These are phyloP conservation scores for Hawksworthiomyces lignivorus DNA, from an alignment of 2,329 filamentous ascomycete species.

Conservation along the genomic window DNA sequence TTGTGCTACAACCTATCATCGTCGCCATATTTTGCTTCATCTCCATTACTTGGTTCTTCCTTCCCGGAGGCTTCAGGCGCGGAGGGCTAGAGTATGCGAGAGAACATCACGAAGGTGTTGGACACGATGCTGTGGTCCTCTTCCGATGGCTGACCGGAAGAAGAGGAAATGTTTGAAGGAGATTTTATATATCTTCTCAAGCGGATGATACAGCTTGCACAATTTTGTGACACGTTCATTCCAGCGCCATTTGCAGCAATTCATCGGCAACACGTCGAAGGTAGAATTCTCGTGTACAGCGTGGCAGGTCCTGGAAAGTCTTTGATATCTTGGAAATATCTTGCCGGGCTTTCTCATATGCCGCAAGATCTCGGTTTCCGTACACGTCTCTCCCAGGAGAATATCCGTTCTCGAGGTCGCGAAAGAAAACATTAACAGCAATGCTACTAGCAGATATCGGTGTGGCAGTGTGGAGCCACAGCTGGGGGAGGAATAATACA, in stretches of 20 bases:
- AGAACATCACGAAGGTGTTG: constrained; percentile 28
- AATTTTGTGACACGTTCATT: too few relatives aligned
- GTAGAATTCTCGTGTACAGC: constrained; percentile 67
- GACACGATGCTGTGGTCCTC: constrained; percentile 22
- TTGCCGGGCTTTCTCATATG: constrained; percentile 72
- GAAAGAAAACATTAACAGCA: constrained; percentile 87
- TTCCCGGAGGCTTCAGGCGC: constrained; percentile 23
- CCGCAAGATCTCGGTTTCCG: constrained; percentile 76
- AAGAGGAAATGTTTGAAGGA: too few relatives aligned
- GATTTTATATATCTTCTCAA: too few relatives aligned
- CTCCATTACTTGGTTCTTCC: constrained; percentile 35
- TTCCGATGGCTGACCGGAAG: constrained; percentile 13
- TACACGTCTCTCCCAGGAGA: constrained; percentile 75
- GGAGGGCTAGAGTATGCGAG: constrained; percentile 34
- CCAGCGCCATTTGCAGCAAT: constrained; percentile 30
- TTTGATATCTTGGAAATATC: constrained; percentile 61
- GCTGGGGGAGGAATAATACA: constrained; percentile 69
- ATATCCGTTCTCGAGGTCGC: constrained; percentile 59
- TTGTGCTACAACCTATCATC: constrained; percentile 49
- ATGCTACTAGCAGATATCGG: constrained; percentile 55
- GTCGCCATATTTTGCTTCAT: constrained; percentile 40
- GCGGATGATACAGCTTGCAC: too few relatives aligned
- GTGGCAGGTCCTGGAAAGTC: constrained; percentile 57
- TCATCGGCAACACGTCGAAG: constrained; percentile 64
- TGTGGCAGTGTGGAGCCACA: constrained; percentile 75